phyloP scores from a whole-genome alignment of 495 filamentous ascomycete species.

The Neurospora sp. region DNA sequence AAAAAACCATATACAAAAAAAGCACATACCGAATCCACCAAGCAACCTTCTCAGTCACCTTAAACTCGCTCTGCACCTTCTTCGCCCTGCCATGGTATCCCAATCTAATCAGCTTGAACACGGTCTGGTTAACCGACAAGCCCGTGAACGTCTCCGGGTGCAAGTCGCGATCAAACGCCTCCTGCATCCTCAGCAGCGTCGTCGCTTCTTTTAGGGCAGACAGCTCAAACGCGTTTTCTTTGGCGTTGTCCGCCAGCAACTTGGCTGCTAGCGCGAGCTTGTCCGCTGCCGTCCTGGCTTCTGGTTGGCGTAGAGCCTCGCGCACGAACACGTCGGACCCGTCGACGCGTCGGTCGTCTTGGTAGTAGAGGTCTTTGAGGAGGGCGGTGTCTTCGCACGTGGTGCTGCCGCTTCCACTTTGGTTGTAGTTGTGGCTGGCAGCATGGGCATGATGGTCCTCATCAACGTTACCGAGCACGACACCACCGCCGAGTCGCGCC shows the following conservation, averaged over 20 bases:
- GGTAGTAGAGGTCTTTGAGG: constrained; percentile 93
- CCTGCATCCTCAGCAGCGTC: constrained; percentile 72
- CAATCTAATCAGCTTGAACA: constrained; percentile 67
- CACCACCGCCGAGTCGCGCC: constrained; percentile 35
- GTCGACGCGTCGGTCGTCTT: constrained; percentile 87
- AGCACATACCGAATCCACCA: constrained; percentile 64
- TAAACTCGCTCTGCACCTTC: constrained; percentile 85
- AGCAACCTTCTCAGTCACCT: constrained; percentile 75
- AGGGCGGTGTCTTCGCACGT: constrained; percentile 59
- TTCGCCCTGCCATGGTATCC: constrained; percentile 71
- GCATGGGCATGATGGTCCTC: constrained; percentile 20
- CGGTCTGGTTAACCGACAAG: constrained; percentile 78
- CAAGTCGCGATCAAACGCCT: constrained; percentile 72
- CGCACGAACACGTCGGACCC: constrained; percentile 77
- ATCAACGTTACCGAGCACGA: constrained; percentile 2
- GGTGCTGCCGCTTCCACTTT: not conserved
- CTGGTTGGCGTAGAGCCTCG: constrained; percentile 63
- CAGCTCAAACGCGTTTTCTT: constrained; percentile 68
- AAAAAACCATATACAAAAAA: too few species aligned
- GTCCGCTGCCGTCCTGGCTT: constrained; percentile 51
- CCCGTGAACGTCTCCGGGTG: constrained; percentile 60
- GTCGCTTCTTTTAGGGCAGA: constrained; percentile 66
- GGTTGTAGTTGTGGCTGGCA: not conserved
- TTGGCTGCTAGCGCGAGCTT: constrained; percentile 80
- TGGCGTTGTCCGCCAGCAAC: constrained; percentile 64